Evolutionary conservation across 2,329 filamentous ascomycete genomes (phyloP).

Genomic region (Hawksworthiomyces lignivorus): DNA sequence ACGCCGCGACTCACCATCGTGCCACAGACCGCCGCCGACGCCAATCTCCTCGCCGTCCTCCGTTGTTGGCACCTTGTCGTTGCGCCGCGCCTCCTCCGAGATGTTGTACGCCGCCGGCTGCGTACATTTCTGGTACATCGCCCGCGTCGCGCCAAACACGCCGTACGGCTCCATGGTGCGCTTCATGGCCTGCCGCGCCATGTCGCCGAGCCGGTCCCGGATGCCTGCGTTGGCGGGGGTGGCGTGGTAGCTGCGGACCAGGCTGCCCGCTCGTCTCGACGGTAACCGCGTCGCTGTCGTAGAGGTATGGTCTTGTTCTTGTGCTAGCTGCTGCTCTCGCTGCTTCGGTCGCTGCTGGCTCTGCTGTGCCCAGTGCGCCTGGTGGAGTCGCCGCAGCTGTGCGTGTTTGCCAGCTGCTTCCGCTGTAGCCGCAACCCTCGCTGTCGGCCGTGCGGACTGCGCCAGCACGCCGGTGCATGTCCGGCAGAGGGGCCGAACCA

Average conservation of each 20-base stretch:
- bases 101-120: constrained; percentile 70
- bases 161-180: constrained; percentile 46
- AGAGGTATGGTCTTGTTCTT: background rate
- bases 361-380: background rate
- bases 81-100: constrained; percentile 56
- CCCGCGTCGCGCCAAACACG: constrained; percentile 71
- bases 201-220: constrained; percentile 12
- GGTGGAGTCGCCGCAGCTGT: background rate
- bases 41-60: constrained; percentile 79
- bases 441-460: constrained; percentile 17
- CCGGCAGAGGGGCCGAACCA: constrained; percentile 44
- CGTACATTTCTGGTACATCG: constrained; percentile 68
- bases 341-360: background rate
- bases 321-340: background rate
- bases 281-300: background rate
- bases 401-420: too few species aligned
- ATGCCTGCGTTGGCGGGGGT: constrained; percentile 8
- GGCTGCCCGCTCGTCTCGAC: background rate
- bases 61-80: constrained; percentile 60
- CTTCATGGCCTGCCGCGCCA: constrained; percentile 14
- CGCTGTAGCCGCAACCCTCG: background rate
- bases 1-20: constrained; percentile 64
- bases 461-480: constrained; percentile 34
- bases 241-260: constrained; percentile 5
- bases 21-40: constrained; percentile 69